Percentiles rank a stretch among this genome's conserved stretches.
phyloP scores from a whole-genome alignment of 257 asterid genomes.

The Scutellaria baicalensis region DNA sequence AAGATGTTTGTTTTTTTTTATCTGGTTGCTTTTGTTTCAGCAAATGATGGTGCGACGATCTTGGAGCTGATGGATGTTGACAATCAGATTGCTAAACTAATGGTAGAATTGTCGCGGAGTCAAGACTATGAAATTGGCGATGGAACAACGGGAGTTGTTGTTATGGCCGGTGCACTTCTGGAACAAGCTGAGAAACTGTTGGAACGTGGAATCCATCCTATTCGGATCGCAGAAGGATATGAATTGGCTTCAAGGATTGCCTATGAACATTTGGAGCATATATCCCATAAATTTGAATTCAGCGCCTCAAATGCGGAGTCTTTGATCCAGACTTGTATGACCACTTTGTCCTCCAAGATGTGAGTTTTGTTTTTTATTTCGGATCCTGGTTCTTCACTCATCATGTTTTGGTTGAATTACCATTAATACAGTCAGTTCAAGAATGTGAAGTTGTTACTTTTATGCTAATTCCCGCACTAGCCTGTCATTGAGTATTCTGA shows the following conservation, averaged over 20 bases:
- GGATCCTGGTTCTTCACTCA: not conserved
- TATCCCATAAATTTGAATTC: constrained; percentile 67
- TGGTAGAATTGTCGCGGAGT: constrained; percentile 93
- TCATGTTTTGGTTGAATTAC: not conserved
- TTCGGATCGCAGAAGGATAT: constrained; percentile 92
- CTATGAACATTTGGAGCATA: constrained; percentile 73
- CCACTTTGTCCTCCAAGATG: constrained; percentile 97
- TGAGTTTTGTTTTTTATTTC: constrained; percentile 32
- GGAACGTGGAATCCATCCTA: constrained; percentile 97
- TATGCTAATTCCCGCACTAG: no score
- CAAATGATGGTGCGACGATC: constrained; percentile 97
- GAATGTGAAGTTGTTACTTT: no score
- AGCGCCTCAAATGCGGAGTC: constrained; percentile 44
- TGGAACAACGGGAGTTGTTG: constrained; percentile 98
- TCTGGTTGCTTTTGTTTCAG: constrained; percentile 33
- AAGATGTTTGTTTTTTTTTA: not conserved
- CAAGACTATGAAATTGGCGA: constrained; percentile 98
- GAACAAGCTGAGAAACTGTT: constrained; percentile 90
- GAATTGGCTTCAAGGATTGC: constrained; percentile 92
- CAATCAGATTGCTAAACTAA: constrained; percentile 92
- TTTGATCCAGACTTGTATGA: constrained; percentile 86
- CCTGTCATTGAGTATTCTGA: no score
- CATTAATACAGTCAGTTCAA: not conserved
- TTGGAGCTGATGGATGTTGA: constrained; percentile 97
- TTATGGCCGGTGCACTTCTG: constrained; percentile 92